Conservation (phyloP, 495 filamentous ascomycete genomes). For the Penicillium salamii region DNA sequence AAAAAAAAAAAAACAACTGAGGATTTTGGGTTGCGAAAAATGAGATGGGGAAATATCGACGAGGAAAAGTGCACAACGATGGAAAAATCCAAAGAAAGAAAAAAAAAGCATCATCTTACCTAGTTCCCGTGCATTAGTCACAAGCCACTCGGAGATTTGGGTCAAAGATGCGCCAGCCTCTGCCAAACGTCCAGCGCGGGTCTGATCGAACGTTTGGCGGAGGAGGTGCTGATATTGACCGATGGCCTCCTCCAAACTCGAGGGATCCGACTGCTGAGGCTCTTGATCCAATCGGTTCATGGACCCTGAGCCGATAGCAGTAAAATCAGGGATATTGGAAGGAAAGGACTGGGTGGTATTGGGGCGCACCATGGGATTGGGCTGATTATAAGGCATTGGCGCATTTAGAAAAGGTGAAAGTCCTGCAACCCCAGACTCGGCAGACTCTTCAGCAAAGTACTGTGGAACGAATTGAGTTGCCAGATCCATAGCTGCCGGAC, state of each 20-base stretch:
- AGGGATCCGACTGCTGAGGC: conserved; percentile 26
- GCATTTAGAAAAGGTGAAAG: conserved; percentile 52
- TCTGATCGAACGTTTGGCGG: conserved; percentile 71
- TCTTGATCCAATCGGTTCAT: conserved; percentile 36
- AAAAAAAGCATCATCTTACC: conserved; percentile 58
- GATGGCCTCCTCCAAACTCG: conserved; percentile 62
- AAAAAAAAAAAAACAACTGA: too few relatives aligned
- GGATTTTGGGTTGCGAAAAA: too few relatives aligned
- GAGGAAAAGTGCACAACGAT: too few relatives aligned
- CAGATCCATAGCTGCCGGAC: conserved; percentile 80
- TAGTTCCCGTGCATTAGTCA: conserved; percentile 75
- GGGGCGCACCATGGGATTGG: conserved; percentile 49
- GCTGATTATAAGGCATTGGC: conserved; percentile 56
- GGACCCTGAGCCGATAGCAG: conserved; percentile 31
- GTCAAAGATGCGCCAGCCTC: conserved; percentile 72
- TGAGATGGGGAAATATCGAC: too few relatives aligned
- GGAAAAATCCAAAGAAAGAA: not conserved
- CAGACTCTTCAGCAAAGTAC: conserved; percentile 73
- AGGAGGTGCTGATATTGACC: conserved; percentile 70
- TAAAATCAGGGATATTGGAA: conserved; percentile 53
- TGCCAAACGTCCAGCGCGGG: conserved; percentile 67
- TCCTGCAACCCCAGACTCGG: conserved; percentile 56
- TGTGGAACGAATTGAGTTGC: conserved; percentile 68
- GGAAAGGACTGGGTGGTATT: conserved; percentile 51
- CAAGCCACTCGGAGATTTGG: conserved; percentile 79